A percentile compares a stretch with the other conserved stretches of the same genome.
phyloP scores from a whole-genome alignment of 2,329 filamentous ascomycete species.

The Pestalotiopsis sp. region DNA sequence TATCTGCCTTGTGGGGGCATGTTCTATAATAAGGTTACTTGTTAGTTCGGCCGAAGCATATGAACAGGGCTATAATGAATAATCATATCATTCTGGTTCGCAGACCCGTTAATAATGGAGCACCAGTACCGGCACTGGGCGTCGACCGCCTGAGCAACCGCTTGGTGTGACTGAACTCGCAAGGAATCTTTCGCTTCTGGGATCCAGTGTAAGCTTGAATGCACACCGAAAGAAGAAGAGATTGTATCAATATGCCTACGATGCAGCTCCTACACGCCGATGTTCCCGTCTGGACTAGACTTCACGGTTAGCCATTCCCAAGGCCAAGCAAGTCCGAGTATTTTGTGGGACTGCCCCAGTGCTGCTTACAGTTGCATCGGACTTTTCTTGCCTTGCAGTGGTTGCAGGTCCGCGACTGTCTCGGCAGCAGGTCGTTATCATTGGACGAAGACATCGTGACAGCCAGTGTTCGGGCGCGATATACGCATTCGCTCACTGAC shows the following conservation, averaged over 20 bases:
- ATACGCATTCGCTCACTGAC: background rate
- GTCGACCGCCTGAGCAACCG: conserved; percentile 6
- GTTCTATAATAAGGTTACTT: background rate
- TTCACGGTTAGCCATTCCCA: background rate
- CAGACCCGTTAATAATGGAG: background rate
- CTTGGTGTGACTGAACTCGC: conserved; percentile 9
- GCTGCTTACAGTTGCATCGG: background rate
- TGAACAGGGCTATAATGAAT: background rate
- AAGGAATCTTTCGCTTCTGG: conserved; percentile 4
- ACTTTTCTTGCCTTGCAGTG: conserved; percentile 10
- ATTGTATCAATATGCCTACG: background rate
- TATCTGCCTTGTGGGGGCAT: background rate
- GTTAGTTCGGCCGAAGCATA: background rate
- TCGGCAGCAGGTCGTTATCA: background rate
- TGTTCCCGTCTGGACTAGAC: background rate
- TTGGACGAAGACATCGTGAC: background rate
- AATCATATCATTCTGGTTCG: background rate
- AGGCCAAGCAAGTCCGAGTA: background rate
- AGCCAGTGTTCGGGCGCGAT: background rate
- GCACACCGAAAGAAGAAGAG: background rate
- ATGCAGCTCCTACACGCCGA: conserved; percentile 3
- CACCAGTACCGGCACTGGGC: background rate
- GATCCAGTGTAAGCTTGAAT: background rate
- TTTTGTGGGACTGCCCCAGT: background rate
- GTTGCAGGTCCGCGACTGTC: conserved; percentile 7